Conservation (phyloP, 306 rosid species). For the Prunus armeniaca region DNA sequence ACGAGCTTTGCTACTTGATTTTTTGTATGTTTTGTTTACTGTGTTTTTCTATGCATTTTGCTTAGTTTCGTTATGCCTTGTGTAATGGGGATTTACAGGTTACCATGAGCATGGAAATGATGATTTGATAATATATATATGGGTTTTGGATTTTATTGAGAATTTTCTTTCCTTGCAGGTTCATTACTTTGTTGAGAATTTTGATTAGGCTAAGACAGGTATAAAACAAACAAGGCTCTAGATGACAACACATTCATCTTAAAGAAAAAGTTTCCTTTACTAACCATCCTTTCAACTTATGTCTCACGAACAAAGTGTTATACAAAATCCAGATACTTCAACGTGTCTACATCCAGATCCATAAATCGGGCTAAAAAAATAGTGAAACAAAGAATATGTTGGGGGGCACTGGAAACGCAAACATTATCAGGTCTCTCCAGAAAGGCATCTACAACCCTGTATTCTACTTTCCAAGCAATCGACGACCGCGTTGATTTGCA, state of each 20-base stretch:
- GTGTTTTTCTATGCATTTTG: neutral
- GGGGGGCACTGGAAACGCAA: conserved; percentile 6
- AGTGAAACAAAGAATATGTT: neutral
- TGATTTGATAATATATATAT: no score
- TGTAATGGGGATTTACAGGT: neutral
- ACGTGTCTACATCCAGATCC: neutral
- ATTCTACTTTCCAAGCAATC: conserved; percentile 67
- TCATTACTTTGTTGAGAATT: neutral
- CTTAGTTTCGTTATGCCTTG: neutral
- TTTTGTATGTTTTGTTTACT: no score
- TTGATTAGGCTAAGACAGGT: neutral
- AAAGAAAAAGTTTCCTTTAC: neutral
- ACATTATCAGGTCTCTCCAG: conserved; percentile 8
- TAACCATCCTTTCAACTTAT: neutral
- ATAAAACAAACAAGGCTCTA: neutral
- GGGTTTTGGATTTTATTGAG: neutral
- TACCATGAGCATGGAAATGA: neutral
- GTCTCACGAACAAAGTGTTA: conserved; percentile 8
- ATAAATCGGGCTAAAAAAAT: neutral
- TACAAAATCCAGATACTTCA: neutral
- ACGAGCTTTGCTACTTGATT: no score
- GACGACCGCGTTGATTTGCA: conserved; percentile 72
- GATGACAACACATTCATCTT: neutral
- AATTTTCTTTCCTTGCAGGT: neutral
- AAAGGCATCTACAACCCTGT: conserved; percentile 12